Percentiles rank a stretch among this genome's conserved stretches.
phyloP scores from a whole-genome alignment of 345 rosid genomes.

The Fremontodendron californicum region DNA sequence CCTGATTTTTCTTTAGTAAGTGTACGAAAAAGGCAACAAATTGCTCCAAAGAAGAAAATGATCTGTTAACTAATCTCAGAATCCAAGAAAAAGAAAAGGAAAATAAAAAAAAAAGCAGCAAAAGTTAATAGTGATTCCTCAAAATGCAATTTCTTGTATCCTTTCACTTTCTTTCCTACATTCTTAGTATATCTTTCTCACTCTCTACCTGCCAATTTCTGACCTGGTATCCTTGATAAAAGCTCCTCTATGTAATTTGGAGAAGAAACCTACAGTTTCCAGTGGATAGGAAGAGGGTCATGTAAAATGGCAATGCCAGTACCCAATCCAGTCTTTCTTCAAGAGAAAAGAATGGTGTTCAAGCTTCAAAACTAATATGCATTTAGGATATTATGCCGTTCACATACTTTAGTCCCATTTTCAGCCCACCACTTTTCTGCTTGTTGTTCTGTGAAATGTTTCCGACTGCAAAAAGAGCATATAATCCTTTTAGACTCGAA shows the following conservation, averaged over 20 bases:
- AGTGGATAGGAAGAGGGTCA: constrained; percentile 27
- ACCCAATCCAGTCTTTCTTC: not conserved
- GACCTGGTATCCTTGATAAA: constrained; percentile 11
- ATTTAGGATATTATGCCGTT: constrained; percentile 47
- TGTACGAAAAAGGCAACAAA: not conserved
- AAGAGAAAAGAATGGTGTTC: not conserved
- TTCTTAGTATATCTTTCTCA: not conserved
- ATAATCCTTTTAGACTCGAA: not conserved
- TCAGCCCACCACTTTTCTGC: constrained; percentile 96
- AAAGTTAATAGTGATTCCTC: not conserved
- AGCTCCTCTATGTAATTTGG: constrained; percentile 21
- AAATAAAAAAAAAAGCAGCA: not conserved
- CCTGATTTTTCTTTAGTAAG: not conserved
- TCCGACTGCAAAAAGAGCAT: constrained; percentile 46
- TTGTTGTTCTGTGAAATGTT: constrained; percentile 63
- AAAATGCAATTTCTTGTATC: constrained; percentile 5
- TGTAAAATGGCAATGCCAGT: constrained; percentile 8
- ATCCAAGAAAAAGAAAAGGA: not conserved
- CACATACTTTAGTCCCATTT: constrained; percentile 55
- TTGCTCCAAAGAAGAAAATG: not conserved
- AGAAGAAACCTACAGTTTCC: constrained; percentile 33
- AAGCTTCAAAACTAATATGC: constrained; percentile 9
- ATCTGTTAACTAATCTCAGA: not conserved
- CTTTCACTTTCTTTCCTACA: not conserved
- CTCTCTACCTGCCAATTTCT: not conserved